These are phyloP conservation scores for Trichocladium antarcticum DNA, from an alignment of 495 filamentous ascomycete genomes.

Conservation along the genomic window DNA sequence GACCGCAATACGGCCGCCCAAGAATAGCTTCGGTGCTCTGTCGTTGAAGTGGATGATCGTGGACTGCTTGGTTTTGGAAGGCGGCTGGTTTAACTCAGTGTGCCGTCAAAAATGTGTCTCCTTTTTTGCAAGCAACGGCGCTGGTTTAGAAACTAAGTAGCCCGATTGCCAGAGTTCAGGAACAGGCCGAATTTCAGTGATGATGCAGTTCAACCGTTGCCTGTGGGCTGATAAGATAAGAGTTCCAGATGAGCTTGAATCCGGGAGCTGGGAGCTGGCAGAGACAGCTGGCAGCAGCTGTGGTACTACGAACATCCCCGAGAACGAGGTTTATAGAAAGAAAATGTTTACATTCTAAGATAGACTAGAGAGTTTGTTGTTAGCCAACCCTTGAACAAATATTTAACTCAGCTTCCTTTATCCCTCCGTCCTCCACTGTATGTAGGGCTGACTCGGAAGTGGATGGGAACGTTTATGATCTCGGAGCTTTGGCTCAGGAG, in stretches of 20 bases:
- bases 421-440: no score
- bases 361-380: no score
- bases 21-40: background rate
- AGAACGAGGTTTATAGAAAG: no score
- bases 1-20: background rate
- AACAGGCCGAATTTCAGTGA: background rate
- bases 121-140: background rate
- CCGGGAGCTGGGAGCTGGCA: background rate
- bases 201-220: constrained; percentile 6
- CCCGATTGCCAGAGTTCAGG: background rate
- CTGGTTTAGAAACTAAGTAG: background rate
- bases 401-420: no score
- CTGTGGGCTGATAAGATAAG: constrained; percentile 9
- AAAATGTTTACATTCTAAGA: no score
- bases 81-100: no score
- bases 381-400: no score
- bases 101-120: no score
- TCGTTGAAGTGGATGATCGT: background rate
- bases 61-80: background rate
- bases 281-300: background rate
- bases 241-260: background rate
- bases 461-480: no score
- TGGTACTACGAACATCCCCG: background rate
- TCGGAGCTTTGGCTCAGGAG: no score
- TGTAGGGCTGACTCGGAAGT: no score